Evolutionary conservation across 2,329 filamentous ascomycete species (phyloP), one percentile per base, ranked within the genome.

Genomic region (Calonectria leucothoes): DNA sequence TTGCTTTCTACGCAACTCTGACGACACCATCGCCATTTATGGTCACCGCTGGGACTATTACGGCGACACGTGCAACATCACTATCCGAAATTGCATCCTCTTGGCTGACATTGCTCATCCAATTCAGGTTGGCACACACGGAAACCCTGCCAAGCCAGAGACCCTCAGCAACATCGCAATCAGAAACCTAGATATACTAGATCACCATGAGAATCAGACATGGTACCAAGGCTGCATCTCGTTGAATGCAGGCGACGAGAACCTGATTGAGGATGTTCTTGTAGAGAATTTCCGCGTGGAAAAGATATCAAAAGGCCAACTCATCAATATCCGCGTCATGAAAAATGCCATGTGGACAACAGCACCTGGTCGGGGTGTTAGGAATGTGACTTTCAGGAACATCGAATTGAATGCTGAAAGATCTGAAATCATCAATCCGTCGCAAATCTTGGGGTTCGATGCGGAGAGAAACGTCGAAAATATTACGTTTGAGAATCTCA

Each of bases 91-190:
- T 68, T 83, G 78, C 14, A 73, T 76, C 1, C 72, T 84, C 8
- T 75, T 80, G 52, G 78, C 83, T 0, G 83, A 84, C 39, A 74
- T 82, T 59, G 83, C 83, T 0, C 83, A 85, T 61, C 79, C 83
- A 0, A 82, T 84, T 48, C 81, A 84, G 5, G 81, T 84, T 14
- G 83, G 83, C 1, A 84, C 83, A 14, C 83, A 84, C 55, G 83
- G 83, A 2, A 83, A 84, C 51, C 76, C 82, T 0, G 77, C 70
- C 10, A 75, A 75, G 11, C 82, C 83, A 0, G 84, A 85, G 76
- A 83, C 78, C 0, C 79, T 82, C 49, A 74, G 75, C 23, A 77
- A 76, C 29, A 73, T 85, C 6, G 71, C 55, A 0, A 79, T 85
- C 67, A 75, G 74, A n/a, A 82, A 84, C 15, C 79, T 84, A 42